Evolutionary conservation across 2,329 filamentous ascomycete genomes (phyloP), one percentile per base, ranked within the genome.

Genomic region (Mycosphaerella sp.): DNA sequence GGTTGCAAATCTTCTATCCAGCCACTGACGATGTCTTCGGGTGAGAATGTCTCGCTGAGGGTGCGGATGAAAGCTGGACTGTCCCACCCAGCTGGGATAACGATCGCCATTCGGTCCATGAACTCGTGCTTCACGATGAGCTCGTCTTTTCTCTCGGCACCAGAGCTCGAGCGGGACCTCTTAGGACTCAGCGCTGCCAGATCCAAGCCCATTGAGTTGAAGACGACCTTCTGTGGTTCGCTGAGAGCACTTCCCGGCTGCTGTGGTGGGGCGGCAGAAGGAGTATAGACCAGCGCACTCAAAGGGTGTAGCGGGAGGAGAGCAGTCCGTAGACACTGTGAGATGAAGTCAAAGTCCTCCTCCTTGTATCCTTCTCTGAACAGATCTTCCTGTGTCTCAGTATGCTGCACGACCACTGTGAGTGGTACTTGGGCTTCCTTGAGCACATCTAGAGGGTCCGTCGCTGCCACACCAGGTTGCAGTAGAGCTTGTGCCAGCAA

Each of bases 1-100:
- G 60, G 56, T 40, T 60, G 56, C 8, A 67, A 54, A 49, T 67
- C 64, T 32, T 49, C 44, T 21, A 57, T 54, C 93, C 93, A 98
- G 44, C 84, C 87, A 52, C 83, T 79, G 62, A 88, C 93, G 39
- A 95, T 78, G 12, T 80, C 79, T 73, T 98, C 93, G 17, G 94
- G 87, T 59, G 97, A 89, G 62, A 97, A 97, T 0, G 85, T 87
- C 65, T 95, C 93, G 48, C 89, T 82, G 25, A 97, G 75, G 40
- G 97, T 89, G 37, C 91, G 80, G 54, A 98, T 96, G 71, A 97
- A 98, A 53, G 89, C 90, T 87, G 89, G 96, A 0, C 90, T 96
- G 70, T 98, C 93, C 93, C 93, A 98, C 68, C 96, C 96, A 13
- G 90, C 86, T 1, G 91, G 91, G 0, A 98, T 87, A 4, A 96